These are phyloP conservation scores for Aspergillus ostianus DNA, from an alignment of 495 filamentous ascomycete genomes.

Conservation along the genomic window DNA sequence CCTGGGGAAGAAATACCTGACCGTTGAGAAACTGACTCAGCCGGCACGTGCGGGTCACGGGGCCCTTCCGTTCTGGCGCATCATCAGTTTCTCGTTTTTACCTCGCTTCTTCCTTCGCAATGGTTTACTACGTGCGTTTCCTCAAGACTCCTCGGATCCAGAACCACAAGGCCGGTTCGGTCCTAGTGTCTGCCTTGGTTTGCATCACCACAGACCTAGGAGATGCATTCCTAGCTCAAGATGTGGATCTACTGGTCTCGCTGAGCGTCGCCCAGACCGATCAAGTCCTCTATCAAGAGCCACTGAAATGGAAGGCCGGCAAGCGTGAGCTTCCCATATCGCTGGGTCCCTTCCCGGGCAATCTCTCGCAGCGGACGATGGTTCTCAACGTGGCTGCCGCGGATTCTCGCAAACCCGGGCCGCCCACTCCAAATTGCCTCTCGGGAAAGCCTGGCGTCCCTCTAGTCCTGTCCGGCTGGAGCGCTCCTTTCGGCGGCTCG, in stretches of 20 bases:
- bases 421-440: constrained; percentile 21
- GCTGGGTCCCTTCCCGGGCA: constrained; percentile 32
- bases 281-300: constrained; percentile 44
- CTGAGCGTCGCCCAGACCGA: constrained; percentile 33
- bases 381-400: constrained; percentile 25
- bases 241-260: constrained; percentile 54
- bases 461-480: constrained; percentile 56
- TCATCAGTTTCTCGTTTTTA: neutral
- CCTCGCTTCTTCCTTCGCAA: constrained; percentile 13
- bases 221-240: constrained; percentile 73
- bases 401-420: constrained; percentile 13
- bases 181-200: constrained; percentile 53
- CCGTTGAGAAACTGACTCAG: constrained; percentile 15
- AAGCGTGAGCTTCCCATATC: constrained; percentile 49
- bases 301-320: constrained; percentile 51
- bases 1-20: neutral
- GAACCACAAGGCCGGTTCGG: constrained; percentile 34
- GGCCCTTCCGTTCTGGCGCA: neutral
- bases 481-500: constrained; percentile 44
- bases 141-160: constrained; percentile 61
- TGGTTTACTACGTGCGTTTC: constrained; percentile 74
- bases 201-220: constrained; percentile 91
- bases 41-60: constrained; percentile 5
- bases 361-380: constrained; percentile 25
- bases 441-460: constrained; percentile 28